These are phyloP conservation scores for Silene latifolia DNA, from an alignment of 148 eudicot species.

Conservation along the genomic window DNA sequence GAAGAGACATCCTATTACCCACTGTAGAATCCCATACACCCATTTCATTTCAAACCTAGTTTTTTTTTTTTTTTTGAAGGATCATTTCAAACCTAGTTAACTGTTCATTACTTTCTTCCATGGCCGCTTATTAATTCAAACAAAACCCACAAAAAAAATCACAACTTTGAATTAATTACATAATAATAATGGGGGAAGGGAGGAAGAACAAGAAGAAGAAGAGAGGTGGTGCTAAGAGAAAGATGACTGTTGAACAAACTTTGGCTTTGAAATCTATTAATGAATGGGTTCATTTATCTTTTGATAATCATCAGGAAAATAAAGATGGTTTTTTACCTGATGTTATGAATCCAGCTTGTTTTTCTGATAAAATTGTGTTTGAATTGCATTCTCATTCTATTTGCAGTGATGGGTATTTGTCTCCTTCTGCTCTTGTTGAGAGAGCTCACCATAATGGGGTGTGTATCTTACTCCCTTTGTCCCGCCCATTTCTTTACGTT, in stretches of 20 bases:
- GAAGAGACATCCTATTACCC: neutral
- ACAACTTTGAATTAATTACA: neutral
- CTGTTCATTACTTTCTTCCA: neutral
- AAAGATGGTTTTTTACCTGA: slow-evolving; percentile 56
- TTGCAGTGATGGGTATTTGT: slow-evolving; percentile 88
- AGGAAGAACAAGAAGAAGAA: slow-evolving; percentile 66
- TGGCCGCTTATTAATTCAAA: slow-evolving; percentile 16
- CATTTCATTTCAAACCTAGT: neutral
- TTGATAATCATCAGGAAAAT: slow-evolving; percentile 14
- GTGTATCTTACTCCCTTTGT: neutral
- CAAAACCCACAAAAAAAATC: neutral
- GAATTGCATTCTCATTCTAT: slow-evolving; percentile 84
- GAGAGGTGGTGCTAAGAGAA: slow-evolving; percentile 69
- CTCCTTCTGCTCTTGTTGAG: slow-evolving; percentile 88
- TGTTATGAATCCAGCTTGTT: slow-evolving; percentile 29
- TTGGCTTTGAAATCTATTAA: slow-evolving; percentile 55
- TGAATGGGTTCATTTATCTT: slow-evolving; percentile 62
- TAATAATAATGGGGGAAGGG: slow-evolving; percentile 19
- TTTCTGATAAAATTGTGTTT: slow-evolving; percentile 61
- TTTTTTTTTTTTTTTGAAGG: no score
- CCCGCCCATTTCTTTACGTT: no score
- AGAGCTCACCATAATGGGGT: slow-evolving; percentile 95
- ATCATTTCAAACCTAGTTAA: neutral
- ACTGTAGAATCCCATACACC: neutral
- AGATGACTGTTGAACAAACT: slow-evolving; percentile 65